Evolutionary conservation across 2,329 filamentous ascomycete genomes (phyloP).

Genomic region (Peltaster fructicola): DNA sequence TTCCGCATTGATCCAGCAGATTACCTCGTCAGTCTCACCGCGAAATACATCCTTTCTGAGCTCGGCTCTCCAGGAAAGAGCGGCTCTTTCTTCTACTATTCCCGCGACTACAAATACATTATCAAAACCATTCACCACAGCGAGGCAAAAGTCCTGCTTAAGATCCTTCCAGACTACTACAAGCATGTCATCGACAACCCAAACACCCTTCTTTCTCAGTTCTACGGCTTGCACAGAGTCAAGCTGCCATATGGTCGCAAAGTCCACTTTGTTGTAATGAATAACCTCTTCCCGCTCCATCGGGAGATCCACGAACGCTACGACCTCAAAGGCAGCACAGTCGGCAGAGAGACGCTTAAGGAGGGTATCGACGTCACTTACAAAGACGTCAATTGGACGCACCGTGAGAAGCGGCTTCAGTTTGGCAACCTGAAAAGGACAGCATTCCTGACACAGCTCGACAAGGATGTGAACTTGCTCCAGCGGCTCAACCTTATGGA

Average conservation of each 20-base stretch:
- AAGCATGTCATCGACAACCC: conserved; percentile 82
- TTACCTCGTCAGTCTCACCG: conserved; percentile 93
- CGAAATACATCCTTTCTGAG: conserved; percentile 96
- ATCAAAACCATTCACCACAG: conserved; percentile 98
- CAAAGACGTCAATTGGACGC: conserved; percentile 94
- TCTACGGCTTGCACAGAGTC: conserved; percentile 90
- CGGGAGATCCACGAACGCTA: conserved; percentile 95
- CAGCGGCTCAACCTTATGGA: conserved; percentile 95
- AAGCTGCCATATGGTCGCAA: conserved; percentile 98
- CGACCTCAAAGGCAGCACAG: conserved; percentile 88
- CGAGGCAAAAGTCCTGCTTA: conserved; percentile 75
- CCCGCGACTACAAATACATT: conserved; percentile 98
- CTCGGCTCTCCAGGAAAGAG: conserved; percentile 94
- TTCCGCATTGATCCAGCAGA: conserved; percentile 92
- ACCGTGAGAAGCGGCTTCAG: conserved; percentile 68
- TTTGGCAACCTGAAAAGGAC: conserved; percentile 78
- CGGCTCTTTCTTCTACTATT: conserved; percentile 99
- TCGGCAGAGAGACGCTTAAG: conserved; percentile 81
- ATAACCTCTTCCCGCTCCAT: conserved; percentile 95
- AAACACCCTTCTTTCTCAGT: conserved; percentile 91
- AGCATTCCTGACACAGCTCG: conserved; percentile 75
- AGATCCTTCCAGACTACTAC: conserved; percentile 82
- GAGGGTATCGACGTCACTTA: conserved; percentile 77
- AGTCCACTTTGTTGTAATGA: conserved; percentile 99
- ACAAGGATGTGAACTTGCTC: conserved; percentile 69